Conservation (phyloP, 2,329 filamentous ascomycete species). For the Epicoccum sorghinum region DNA sequence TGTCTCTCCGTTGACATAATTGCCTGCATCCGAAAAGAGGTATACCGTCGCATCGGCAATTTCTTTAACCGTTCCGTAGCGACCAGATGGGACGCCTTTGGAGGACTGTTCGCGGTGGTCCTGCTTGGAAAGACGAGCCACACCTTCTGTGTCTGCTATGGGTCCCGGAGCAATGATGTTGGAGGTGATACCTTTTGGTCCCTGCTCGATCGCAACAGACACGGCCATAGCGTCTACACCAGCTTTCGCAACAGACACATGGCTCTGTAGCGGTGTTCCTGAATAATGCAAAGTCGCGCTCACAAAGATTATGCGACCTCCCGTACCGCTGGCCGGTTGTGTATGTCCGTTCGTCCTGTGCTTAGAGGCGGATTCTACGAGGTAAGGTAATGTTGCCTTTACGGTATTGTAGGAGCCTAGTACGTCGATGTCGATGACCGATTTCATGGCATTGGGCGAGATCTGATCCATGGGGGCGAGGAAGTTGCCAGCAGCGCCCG, state of each 20-base stretch:
- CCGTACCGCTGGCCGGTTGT: constrained; percentile 58
- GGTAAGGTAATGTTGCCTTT: constrained; percentile 85
- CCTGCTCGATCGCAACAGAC: constrained; percentile 85
- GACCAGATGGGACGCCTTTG: constrained; percentile 69
- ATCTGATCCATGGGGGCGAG: constrained; percentile 82
- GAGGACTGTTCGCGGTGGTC: constrained; percentile 38
- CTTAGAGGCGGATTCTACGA: constrained; percentile 74
- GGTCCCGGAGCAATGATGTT: constrained; percentile 90
- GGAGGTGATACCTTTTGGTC: constrained; percentile 81
- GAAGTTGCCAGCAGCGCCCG: constrained; percentile 95
- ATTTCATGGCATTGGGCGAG: constrained; percentile 87
- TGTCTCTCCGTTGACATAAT: constrained; percentile 82
- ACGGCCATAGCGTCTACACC: constrained; percentile 84
- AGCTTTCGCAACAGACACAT: constrained; percentile 91
- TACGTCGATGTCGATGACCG: constrained; percentile 95
- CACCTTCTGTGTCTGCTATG: constrained; percentile 78
- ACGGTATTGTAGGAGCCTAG: constrained; percentile 93
- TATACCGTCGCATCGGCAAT: constrained; percentile 93
- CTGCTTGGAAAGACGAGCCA: constrained; percentile 50
- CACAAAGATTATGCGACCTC: constrained; percentile 86
- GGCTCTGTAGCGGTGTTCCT: constrained; percentile 82
- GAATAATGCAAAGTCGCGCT: constrained; percentile 92
- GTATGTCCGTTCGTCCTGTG: constrained; percentile 65
- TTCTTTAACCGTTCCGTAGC: constrained; percentile 81
- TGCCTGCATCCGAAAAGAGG: constrained; percentile 83